phyloP scores from a whole-genome alignment of 148 eudicot species.

The Rhododendron henanense region DNA sequence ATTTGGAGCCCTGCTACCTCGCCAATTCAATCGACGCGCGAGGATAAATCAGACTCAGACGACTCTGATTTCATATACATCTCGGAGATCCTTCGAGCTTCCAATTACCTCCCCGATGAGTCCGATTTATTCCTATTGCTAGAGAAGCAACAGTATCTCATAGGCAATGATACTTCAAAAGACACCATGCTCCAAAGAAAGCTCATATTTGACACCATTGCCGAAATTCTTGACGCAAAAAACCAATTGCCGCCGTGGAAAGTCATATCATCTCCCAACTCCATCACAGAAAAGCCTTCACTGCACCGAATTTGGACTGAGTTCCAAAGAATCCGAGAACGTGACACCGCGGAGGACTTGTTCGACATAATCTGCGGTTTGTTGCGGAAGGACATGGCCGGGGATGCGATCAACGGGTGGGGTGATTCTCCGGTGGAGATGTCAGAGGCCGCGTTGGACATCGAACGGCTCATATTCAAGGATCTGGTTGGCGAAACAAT shows the following conservation, averaged over 20 bases:
- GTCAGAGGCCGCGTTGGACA: conserved; percentile 71
- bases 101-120: conserved; percentile 54
- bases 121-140: conserved; percentile 47
- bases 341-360: conserved; percentile 45
- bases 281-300: conserved; percentile 7
- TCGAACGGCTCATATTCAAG: conserved; percentile 82
- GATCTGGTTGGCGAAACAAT: conserved; percentile 75
- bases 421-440: conserved; percentile 57
- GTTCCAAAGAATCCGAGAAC: conserved; percentile 48
- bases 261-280: conserved; percentile 8
- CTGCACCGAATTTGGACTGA: conserved; percentile 55
- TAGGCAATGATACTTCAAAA: conserved; percentile 51
- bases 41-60: conserved; percentile 37
- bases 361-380: conserved; percentile 65
- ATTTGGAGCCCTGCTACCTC: conserved; percentile 59
- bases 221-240: conserved; percentile 59
- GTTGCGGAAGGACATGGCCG: conserved; percentile 66
- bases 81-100: conserved; percentile 65
- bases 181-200: conserved; percentile 53
- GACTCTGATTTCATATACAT: conserved; percentile 61
- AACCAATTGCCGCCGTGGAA: conserved; percentile 72
- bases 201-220: conserved; percentile 40
- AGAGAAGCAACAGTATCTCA: conserved; percentile 64
- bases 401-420: conserved; percentile 63
- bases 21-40: conserved; percentile 26